A percentile compares a stretch with the other conserved stretches of the same genome.
Evolutionary conservation across 495 filamentous ascomycete species (phyloP).

Genomic region (Rusavskia elegans): DNA sequence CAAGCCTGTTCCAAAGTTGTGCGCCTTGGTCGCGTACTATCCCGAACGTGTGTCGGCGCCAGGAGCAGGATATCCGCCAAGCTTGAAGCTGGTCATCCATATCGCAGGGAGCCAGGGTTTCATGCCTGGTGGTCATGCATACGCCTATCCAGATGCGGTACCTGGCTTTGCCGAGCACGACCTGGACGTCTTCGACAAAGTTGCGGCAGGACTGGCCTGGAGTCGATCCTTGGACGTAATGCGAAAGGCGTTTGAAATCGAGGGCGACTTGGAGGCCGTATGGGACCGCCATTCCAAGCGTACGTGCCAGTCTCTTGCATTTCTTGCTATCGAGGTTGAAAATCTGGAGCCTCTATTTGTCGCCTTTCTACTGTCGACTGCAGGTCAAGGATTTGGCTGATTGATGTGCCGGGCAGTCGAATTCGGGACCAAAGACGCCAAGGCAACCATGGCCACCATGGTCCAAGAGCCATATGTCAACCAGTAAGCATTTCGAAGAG

Average conservation of each 20-base stretch:
- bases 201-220: slow-evolving; percentile 37
- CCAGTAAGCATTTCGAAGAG: slow-evolving; percentile 7
- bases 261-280: slow-evolving; percentile 40
- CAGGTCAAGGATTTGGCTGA: neutral
- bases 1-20: slow-evolving; percentile 31
- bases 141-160: slow-evolving; percentile 29
- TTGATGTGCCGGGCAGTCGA: slow-evolving; percentile 7
- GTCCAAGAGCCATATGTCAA: slow-evolving; percentile 38
- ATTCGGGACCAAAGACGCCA: slow-evolving; percentile 13
- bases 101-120: slow-evolving; percentile 24
- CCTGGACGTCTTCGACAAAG: slow-evolving; percentile 33
- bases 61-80: slow-evolving; percentile 28
- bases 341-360: neutral
- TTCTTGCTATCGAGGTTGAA: neutral
- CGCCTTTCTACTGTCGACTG: neutral
- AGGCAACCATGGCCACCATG: slow-evolving; percentile 37
- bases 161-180: slow-evolving; percentile 44
- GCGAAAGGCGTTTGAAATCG: slow-evolving; percentile 40
- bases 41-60: slow-evolving; percentile 36
- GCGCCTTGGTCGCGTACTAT: slow-evolving; percentile 45
- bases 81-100: slow-evolving; percentile 35
- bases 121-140: slow-evolving; percentile 13
- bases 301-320: slow-evolving; percentile 26
- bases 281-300: slow-evolving; percentile 37
- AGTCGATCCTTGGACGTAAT: slow-evolving; percentile 33